phyloP scores from a whole-genome alignment of 495 filamentous ascomycete species.

The Beverwykella pulmonaria region DNA sequence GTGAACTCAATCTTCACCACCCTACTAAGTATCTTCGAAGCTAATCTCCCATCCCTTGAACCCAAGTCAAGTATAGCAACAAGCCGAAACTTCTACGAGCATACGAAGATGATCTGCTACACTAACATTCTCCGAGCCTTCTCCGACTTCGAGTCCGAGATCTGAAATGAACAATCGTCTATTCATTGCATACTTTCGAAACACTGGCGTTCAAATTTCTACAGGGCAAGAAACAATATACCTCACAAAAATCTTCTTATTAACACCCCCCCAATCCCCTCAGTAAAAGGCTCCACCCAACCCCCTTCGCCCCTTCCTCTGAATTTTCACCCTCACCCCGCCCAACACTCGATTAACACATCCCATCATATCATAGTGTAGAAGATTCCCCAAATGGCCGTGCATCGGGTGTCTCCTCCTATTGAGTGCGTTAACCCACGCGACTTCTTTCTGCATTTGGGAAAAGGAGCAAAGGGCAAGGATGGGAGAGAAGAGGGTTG shows the following conservation, averaged over 20 bases:
- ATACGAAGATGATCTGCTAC: too few relatives aligned
- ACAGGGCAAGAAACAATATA: too few relatives aligned
- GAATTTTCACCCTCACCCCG: not conserved
- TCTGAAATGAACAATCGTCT: too few relatives aligned
- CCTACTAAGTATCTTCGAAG: too few relatives aligned
- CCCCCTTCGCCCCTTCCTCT: conserved; percentile 4
- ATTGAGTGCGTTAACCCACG: conserved; percentile 2
- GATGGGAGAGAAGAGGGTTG: not conserved
- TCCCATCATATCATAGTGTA: conserved; percentile 16
- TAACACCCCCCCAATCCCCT: not conserved
- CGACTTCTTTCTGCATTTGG: conserved; percentile 1
- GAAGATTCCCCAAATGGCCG: not conserved
- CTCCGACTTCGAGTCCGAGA: too few relatives aligned
- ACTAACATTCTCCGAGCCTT: too few relatives aligned
- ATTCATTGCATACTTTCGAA: too few relatives aligned
- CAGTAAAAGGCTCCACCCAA: not conserved
- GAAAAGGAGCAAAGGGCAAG: not conserved
- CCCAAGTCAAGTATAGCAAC: too few relatives aligned
- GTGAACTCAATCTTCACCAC: too few relatives aligned
- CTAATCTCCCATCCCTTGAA: too few relatives aligned
- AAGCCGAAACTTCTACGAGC: too few relatives aligned
- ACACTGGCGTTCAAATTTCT: too few relatives aligned
- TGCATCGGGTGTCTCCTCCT: conserved; percentile 7
- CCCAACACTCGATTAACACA: not conserved
- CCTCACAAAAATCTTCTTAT: not conserved